phyloP scores from a whole-genome alignment of 2,329 filamentous ascomycete genomes.

The Xylaria sp. region DNA sequence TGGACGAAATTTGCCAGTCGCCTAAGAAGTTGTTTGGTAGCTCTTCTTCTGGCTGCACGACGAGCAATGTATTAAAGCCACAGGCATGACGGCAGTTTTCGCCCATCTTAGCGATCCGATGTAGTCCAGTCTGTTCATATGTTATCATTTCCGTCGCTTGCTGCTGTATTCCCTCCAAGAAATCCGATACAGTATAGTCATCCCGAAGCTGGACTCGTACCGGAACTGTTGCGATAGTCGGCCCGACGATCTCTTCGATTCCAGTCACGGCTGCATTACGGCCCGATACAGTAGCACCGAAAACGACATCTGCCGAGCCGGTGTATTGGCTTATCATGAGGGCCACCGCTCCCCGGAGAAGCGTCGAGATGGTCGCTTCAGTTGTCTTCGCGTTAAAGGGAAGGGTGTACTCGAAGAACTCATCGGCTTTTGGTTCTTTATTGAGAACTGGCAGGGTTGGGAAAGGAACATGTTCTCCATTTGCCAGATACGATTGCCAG shows the following conservation, averaged over 20 bases:
- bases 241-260: slow-evolving; percentile 7
- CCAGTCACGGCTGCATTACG: neutral
- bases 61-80: neutral
- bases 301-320: slow-evolving; percentile 4
- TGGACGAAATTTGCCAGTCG: neutral
- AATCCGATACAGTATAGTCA: neutral
- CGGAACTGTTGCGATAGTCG: slow-evolving; percentile 5
- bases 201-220: slow-evolving; percentile 3
- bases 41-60: slow-evolving; percentile 7
- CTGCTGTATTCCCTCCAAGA: slow-evolving; percentile 1
- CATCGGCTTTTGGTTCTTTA: slow-evolving; percentile 4
- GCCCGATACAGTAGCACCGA: slow-evolving; percentile 1
- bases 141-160: slow-evolving; percentile 8
- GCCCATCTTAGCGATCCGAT: slow-evolving; percentile 1
- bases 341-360: neutral
- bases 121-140: slow-evolving; percentile 1
- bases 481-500: slow-evolving; percentile 8
- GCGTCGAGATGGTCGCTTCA: neutral
- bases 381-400: slow-evolving; percentile 1
- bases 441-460: neutral
- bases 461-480: slow-evolving; percentile 7
- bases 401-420: slow-evolving; percentile 1
- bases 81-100: slow-evolving; percentile 5
- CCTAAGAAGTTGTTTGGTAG: neutral
- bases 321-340: slow-evolving; percentile 11